Evolutionary conservation across 495 filamentous ascomycete genomes (phyloP).

Genomic region (Neurospora africana): DNA sequence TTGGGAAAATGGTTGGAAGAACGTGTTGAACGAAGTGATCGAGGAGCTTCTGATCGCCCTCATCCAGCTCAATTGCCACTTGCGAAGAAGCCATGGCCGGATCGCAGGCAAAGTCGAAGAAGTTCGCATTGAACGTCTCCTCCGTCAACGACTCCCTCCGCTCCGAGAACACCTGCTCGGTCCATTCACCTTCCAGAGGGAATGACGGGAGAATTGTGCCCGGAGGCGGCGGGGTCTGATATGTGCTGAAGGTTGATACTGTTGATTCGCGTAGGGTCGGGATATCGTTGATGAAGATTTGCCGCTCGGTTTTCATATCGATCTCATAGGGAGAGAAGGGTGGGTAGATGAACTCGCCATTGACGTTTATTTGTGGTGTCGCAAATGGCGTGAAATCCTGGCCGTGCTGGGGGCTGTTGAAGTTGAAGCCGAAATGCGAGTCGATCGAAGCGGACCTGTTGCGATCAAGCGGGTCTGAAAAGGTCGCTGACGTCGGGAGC

Average conservation of each 20-base stretch:
- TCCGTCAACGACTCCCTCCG: constrained; percentile 52
- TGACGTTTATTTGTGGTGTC: constrained; percentile 35
- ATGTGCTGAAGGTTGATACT: constrained; percentile 79
- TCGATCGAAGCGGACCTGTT: constrained; percentile 67
- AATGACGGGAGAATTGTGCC: constrained; percentile 55
- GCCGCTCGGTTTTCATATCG: constrained; percentile 89
- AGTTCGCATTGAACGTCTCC: constrained; percentile 58
- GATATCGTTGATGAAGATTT: constrained; percentile 88
- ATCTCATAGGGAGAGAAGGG: constrained; percentile 75
- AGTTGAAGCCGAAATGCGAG: constrained; percentile 68
- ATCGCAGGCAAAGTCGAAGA: constrained; percentile 64
- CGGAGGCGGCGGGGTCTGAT: constrained; percentile 59
- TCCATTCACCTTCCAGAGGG: constrained; percentile 60
- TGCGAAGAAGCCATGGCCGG: constrained; percentile 44
- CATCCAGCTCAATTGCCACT: constrained; percentile 73
- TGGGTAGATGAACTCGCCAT: constrained; percentile 37
- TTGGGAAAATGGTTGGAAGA: constrained; percentile 77
- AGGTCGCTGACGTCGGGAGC: constrained; percentile 67
- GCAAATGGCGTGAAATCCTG: constrained; percentile 53
- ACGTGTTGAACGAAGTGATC: constrained; percentile 91
- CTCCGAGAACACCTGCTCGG: constrained; percentile 62
- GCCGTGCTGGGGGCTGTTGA: constrained; percentile 50
- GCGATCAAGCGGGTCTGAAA: constrained; percentile 59
- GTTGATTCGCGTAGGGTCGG: constrained; percentile 73
- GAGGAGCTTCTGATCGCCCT: constrained; percentile 73